Percentiles rank a stretch among this genome's conserved stretches.
phyloP scores from a whole-genome alignment of 164 flowering plant genomes.

The Dillenia turbinata region DNA sequence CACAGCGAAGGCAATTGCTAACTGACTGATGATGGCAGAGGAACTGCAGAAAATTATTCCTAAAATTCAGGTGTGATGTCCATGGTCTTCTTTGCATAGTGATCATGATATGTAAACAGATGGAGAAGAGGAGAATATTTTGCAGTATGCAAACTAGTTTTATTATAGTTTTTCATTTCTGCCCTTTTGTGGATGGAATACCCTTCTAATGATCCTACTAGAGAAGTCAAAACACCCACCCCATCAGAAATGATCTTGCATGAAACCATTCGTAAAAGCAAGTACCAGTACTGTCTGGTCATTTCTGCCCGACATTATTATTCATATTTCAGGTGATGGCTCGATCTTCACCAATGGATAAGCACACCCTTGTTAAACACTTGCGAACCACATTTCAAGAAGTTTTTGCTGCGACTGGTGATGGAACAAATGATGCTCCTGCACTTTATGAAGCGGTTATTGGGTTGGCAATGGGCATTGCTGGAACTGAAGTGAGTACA shows the following conservation, averaged over 20 bases:
- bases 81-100: no score
- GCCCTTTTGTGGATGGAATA: no score
- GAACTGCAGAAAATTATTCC: slow-evolving; percentile 77
- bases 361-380: slow-evolving; percentile 82
- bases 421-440: slow-evolving; percentile 98
- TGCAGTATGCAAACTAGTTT: no score
- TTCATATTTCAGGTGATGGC: slow-evolving; percentile 74
- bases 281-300: no score
- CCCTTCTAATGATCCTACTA: no score
- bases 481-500: slow-evolving; percentile 87
- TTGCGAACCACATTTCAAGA: slow-evolving; percentile 61
- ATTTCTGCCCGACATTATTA: neutral
- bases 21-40: slow-evolving; percentile 72
- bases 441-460: slow-evolving; percentile 99
- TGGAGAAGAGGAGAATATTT: no score
- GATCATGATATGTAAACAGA: no score
- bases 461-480: slow-evolving; percentile 98
- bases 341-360: slow-evolving; percentile 94
- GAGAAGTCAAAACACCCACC: no score
- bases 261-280: no score
- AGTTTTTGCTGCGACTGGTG: slow-evolving; percentile 98
- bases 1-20: slow-evolving; percentile 95
- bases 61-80: slow-evolving; percentile 60
- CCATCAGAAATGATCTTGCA: no score
- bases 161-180: no score